Base-by-base conservation (phyloP, 2,329 filamentous ascomycete genomes). In the Myriosclerotinia duriaeana region DNA sequence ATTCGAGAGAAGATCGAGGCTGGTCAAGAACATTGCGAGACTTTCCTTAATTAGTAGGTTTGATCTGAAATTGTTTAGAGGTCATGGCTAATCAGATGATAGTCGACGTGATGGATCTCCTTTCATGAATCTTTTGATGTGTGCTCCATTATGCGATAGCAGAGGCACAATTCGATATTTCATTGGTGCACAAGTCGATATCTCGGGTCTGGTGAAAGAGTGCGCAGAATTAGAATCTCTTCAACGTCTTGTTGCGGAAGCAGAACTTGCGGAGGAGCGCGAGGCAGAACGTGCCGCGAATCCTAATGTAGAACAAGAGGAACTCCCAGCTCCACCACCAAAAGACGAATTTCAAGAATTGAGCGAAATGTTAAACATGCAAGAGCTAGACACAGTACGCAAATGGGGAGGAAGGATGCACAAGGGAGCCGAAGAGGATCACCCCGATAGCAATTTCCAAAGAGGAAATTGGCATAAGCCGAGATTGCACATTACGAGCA, bases 11-110 rank as follows among this genome's bases (percentile, higher is more conserved):
- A 86, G 38, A 78, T 89, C 14, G 76, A 80, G 9, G 83, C 81
- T 1, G 88, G 88, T n/a, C 83, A 85, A 71, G 90, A 93, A 72
- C 85, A 89, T 70, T 89, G 84, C 64, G 91, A 93, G 72, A 85
- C 91, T 0, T 87, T 93, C 65, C 78, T 93, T 48, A 93, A 93
- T 76, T 93, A 87, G 83, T 86, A 78, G 73, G 82, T 61, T 38
- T 15, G 0, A 7, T 52, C 42, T 26, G 34, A 12, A 11, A 5
- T 17, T 44, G 42, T 26, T 34, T 65, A 65, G 67, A 68, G 22
- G 58, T 62, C 22, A 46, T 20, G 17, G 22, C 58, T 66, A 50
- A 64, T 26, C 5, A 6, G 38, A 52, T 65, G 1, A 44, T 66
- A 86, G 84, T 74, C 85, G 86, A 59, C 83, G 87, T 38, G 87